phyloP scores from a whole-genome alignment of 2,329 filamentous ascomycete species.

The Teratosphaeria pseudoeucalypti region DNA sequence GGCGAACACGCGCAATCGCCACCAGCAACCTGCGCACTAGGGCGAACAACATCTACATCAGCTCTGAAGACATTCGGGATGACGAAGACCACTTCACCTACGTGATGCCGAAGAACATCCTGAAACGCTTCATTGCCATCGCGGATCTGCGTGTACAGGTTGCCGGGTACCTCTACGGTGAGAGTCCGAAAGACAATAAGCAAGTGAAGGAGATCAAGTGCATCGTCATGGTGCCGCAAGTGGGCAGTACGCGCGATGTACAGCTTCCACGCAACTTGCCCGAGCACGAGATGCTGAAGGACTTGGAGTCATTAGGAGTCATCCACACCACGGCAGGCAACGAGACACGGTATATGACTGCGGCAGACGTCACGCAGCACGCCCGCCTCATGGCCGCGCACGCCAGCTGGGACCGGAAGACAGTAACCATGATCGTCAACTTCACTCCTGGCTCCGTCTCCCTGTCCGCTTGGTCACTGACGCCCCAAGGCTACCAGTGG shows the following conservation, averaged over 20 bases:
- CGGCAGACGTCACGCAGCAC: constrained; percentile 88
- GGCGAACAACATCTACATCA: constrained; percentile 97
- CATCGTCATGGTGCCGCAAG: constrained; percentile 95
- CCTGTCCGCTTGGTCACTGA: constrained; percentile 84
- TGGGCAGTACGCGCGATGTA: constrained; percentile 83
- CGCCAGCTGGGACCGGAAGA: constrained; percentile 74
- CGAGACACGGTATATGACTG: constrained; percentile 92
- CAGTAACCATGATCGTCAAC: constrained; percentile 85
- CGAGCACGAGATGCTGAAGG: constrained; percentile 79
- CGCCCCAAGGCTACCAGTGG: constrained; percentile 90
- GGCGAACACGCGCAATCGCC: constrained; percentile 92
- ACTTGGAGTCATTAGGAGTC: constrained; percentile 80
- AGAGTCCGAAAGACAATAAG: constrained; percentile 84
- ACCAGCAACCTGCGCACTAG: constrained; percentile 89
- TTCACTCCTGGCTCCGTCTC: constrained; percentile 97
- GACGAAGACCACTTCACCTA: constrained; percentile 87
- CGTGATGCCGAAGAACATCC: constrained; percentile 97
- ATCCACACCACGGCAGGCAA: constrained; percentile 95
- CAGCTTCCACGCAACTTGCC: constrained; percentile 84
- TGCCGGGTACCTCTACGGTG: constrained; percentile 88
- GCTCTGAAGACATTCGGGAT: constrained; percentile 82
- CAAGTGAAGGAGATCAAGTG: constrained; percentile 95
- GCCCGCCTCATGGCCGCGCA: constrained; percentile 81
- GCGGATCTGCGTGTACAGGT: constrained; percentile 94
- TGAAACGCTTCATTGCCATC: constrained; percentile 97